These are phyloP conservation scores for Beauveria varroae DNA, from an alignment of 2,329 filamentous ascomycete genomes.

Conservation along the genomic window DNA sequence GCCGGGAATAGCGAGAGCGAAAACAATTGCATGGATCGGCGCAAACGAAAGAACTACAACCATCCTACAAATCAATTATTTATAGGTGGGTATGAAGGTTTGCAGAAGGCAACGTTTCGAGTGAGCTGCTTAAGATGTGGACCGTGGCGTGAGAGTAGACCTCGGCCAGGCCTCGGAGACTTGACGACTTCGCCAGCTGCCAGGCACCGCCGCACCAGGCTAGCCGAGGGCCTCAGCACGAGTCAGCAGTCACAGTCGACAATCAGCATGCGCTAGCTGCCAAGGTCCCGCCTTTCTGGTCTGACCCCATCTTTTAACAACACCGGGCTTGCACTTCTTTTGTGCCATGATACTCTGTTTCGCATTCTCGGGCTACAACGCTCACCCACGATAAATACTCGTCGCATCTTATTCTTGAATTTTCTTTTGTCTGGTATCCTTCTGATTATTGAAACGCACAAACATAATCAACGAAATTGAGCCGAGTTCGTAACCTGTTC, in stretches of 20 bases:
- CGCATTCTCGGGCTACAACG: conserved; percentile 1
- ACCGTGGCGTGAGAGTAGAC: not conserved
- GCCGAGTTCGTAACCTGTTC: not conserved
- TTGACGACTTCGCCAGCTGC: not conserved
- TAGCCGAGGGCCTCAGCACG: not conserved
- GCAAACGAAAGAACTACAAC: not conserved
- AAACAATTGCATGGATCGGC: not conserved
- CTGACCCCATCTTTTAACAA: not conserved
- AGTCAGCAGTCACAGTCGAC: too few relatives aligned
- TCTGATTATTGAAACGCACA: not conserved
- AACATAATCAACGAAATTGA: not conserved
- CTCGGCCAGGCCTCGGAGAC: too few relatives aligned
- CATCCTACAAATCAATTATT: too few relatives aligned
- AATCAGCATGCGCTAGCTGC: not conserved
- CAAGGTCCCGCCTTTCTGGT: not conserved
- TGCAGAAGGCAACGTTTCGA: not conserved
- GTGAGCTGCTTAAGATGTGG: not conserved
- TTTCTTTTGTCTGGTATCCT: not conserved
- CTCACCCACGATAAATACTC: not conserved
- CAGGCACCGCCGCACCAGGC: not conserved
- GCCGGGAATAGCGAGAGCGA: not conserved
- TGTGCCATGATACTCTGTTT: not conserved
- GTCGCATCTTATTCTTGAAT: not conserved
- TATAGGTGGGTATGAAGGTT: too few relatives aligned
- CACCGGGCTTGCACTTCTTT: not conserved